Evolutionary conservation across 1,139 yeast genomes (phyloP).

Genomic region (Saccharomyces pastorianus): DNA sequence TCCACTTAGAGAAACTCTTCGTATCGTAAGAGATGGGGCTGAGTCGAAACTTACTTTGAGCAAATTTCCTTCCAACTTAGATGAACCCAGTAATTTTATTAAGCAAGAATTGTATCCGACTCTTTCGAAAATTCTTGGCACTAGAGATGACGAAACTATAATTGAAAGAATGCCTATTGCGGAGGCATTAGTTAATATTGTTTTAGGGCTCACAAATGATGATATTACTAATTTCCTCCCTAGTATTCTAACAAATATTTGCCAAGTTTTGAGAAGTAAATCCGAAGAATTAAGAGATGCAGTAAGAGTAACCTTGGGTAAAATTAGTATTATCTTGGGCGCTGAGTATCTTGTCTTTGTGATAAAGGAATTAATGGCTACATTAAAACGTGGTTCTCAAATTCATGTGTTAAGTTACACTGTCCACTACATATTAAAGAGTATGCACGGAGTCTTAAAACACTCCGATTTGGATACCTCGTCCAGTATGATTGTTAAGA

Average conservation of each 20-base stretch:
- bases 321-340: constrained; percentile 59
- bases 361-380: constrained; percentile 66
- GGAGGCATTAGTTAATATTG: constrained; percentile 68
- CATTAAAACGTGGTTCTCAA: constrained; percentile 85
- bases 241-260: constrained; percentile 71
- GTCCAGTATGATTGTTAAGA: constrained; percentile 50
- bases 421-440: constrained; percentile 60
- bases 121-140: constrained; percentile 49
- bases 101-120: constrained; percentile 54
- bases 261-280: constrained; percentile 81
- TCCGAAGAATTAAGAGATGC: constrained; percentile 86
- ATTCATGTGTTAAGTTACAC: constrained; percentile 88
- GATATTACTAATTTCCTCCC: constrained; percentile 58
- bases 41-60: constrained; percentile 18
- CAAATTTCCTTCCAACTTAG: constrained; percentile 35
- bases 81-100: constrained; percentile 47
- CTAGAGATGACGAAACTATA: constrained; percentile 71
- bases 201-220: constrained; percentile 55
- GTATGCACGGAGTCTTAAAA: constrained; percentile 39
- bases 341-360: constrained; percentile 66
- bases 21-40: constrained; percentile 12
- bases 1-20: constrained; percentile 39
- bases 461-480: constrained; percentile 77
- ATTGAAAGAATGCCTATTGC: constrained; percentile 70
- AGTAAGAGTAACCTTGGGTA: constrained; percentile 67